Base-by-base conservation (phyloP, 495 filamentous ascomycete genomes). In the Tuber magnatum region DNA sequence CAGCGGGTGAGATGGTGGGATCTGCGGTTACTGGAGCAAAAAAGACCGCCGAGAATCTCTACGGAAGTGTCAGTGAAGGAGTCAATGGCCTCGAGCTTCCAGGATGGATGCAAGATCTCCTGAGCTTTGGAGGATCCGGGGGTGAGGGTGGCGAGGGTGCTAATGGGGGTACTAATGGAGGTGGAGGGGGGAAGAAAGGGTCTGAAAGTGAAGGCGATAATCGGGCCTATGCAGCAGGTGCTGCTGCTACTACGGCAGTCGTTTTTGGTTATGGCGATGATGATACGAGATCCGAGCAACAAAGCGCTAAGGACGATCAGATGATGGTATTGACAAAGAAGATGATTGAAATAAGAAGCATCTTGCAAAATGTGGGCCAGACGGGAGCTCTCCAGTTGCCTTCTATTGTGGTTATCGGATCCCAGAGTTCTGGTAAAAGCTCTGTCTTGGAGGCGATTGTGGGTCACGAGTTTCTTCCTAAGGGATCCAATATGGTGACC, bases 291-390 rank as follows among this genome's bases (percentile, higher is more conserved):
- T 84, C 84, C 39, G 89, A 88, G 56, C 87, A 87, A 70, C 87
- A 92, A 79, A 85, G 85, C 73, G 92, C 94, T 7, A 89, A 91
- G 80, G 94, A 99, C 81, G 95, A 99, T 81, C 95, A 99, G 84
- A 99, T 99, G 94, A 99, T 99, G 95, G 86, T 97, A 78, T 86
- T 99, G 83, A 99, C 95, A 0, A 94, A 94, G 85, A 97, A 97
- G 84, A 99, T 99, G 95, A 99, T 99, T 81, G 94, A 99, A 83
- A 98, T 99, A 72, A 86, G 96, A 76, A 93, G 91, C 77, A 93
- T 99, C 61, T 86, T 99, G 10, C 91, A 94, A 81, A 89, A 90
- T 32, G 91, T 99, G 69, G 95, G 95, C 65, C 94, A 99, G 85
- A 94, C 94, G 9, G 91, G 90, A 76, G 88, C 92, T 20, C 86